Evolutionary conservation across 1,284 basidiomycete genomes (phyloP).

Genomic region (Afroboletus lepidellus): DNA sequence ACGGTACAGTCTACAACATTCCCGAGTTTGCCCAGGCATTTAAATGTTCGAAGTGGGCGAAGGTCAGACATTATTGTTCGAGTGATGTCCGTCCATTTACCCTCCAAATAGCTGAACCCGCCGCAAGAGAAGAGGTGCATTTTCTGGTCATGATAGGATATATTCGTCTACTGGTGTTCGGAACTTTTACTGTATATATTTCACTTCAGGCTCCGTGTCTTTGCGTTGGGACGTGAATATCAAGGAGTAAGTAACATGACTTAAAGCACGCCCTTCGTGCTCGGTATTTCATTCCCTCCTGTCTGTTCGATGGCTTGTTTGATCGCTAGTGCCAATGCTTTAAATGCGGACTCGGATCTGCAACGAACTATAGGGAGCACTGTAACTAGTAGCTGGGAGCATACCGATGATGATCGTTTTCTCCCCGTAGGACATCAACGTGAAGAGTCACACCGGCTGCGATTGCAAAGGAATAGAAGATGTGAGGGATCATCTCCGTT

Average conservation of each 20-base stretch:
- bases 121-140: slow-evolving; percentile 63
- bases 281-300: slow-evolving; percentile 90
- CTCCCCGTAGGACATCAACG: slow-evolving; percentile 89
- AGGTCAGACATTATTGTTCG: slow-evolving; percentile 41
- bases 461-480: slow-evolving; percentile 92
- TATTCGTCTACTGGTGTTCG: slow-evolving; percentile 8
- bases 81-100: slow-evolving; percentile 9
- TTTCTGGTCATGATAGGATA: slow-evolving; percentile 52
- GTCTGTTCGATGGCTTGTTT: slow-evolving; percentile 90
- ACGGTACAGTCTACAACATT: slow-evolving; percentile 79
- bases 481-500: slow-evolving; percentile 96
- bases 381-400: slow-evolving; percentile 23
- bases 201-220: slow-evolving; percentile 3
- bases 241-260: too few relatives aligned
- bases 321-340: slow-evolving; percentile 94
- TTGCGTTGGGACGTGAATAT: too few relatives aligned
- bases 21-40: slow-evolving; percentile 80
- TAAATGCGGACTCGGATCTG: slow-evolving; percentile 96
- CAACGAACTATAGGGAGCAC: slow-evolving; percentile 2
- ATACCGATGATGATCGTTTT: slow-evolving; percentile 97
- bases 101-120: slow-evolving; percentile 54
- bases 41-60: slow-evolving; percentile 67
- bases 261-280: slow-evolving; percentile 91
- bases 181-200: slow-evolving; percentile 17
- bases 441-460: slow-evolving; percentile 91